Conservation (phyloP, 148 eudicot genomes). For the Arctostaphylos glauca region DNA sequence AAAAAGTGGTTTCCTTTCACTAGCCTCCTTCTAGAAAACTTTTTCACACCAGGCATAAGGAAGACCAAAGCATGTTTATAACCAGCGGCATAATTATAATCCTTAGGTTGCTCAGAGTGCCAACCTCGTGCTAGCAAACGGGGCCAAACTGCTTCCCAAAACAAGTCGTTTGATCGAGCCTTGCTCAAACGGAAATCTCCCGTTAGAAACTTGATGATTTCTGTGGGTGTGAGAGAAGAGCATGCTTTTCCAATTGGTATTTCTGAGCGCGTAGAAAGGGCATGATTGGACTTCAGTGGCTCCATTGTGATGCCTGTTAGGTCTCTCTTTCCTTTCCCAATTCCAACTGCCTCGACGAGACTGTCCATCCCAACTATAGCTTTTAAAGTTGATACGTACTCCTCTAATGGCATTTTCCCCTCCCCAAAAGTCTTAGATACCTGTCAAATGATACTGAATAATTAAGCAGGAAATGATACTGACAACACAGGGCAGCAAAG, state of each 20-base stretch:
- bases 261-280: slow-evolving; percentile 35
- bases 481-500: not conserved
- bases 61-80: slow-evolving; percentile 61
- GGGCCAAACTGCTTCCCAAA: slow-evolving; percentile 99
- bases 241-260: slow-evolving; percentile 72
- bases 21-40: slow-evolving; percentile 70
- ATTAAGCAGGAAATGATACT: not conserved
- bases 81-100: slow-evolving; percentile 30
- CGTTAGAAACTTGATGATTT: slow-evolving; percentile 64
- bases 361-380: slow-evolving; percentile 50
- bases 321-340: slow-evolving; percentile 74
- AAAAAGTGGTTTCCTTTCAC: slow-evolving; percentile 76
- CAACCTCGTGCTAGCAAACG: slow-evolving; percentile 90
- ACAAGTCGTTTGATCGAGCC: slow-evolving; percentile 71
- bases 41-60: slow-evolving; percentile 69
- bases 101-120: slow-evolving; percentile 79
- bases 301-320: slow-evolving; percentile 57
- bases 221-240: slow-evolving; percentile 58
- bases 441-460: slow-evolving; percentile 37
- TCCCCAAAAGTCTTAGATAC: slow-evolving; percentile 56
- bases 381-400: slow-evolving; percentile 59
- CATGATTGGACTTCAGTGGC: slow-evolving; percentile 40
- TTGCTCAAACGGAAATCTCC: slow-evolving; percentile 83
- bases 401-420: slow-evolving; percentile 47
- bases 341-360: slow-evolving; percentile 67